phyloP scores from a whole-genome alignment of 202 grass and related monocot species.

The Carex arenaria region DNA sequence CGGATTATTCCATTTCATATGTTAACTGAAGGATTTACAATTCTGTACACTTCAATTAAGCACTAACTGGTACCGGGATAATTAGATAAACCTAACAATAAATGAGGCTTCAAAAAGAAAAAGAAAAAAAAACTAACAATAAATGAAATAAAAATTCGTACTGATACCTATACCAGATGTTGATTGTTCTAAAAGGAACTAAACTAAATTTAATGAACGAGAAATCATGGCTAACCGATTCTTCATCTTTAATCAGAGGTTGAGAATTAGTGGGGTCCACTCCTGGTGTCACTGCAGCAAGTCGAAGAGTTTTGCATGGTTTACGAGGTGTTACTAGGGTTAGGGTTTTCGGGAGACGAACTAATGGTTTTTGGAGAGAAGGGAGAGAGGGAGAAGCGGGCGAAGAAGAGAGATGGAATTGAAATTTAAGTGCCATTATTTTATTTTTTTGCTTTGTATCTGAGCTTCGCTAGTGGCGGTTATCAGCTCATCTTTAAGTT shows the following conservation, averaged over 20 bases:
- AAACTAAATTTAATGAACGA: background rate
- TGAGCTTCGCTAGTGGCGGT: background rate
- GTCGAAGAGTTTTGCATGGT: background rate
- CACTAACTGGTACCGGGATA: background rate
- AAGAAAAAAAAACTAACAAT: background rate
- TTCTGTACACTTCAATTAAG: background rate
- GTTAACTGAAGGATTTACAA: background rate
- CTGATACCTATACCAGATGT: background rate
- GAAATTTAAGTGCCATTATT: conserved; percentile 9
- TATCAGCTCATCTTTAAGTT: conserved; percentile 5
- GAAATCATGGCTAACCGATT: conserved; percentile 10
- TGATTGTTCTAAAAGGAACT: background rate
- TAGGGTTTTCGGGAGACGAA: background rate
- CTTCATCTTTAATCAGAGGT: background rate
- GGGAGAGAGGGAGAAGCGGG: background rate
- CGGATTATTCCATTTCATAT: background rate
- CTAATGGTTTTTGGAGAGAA: background rate
- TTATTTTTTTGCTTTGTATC: background rate
- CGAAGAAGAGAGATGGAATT: background rate
- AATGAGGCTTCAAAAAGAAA: too few relatives aligned
- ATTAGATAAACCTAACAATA: background rate
- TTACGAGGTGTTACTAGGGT: background rate
- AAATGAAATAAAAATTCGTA: background rate
- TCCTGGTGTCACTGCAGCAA: conserved; percentile 12
- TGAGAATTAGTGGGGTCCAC: conserved; percentile 9